Conservation (phyloP, 2,329 filamentous ascomycete genomes). For the Exophiala lecanii-corni region DNA sequence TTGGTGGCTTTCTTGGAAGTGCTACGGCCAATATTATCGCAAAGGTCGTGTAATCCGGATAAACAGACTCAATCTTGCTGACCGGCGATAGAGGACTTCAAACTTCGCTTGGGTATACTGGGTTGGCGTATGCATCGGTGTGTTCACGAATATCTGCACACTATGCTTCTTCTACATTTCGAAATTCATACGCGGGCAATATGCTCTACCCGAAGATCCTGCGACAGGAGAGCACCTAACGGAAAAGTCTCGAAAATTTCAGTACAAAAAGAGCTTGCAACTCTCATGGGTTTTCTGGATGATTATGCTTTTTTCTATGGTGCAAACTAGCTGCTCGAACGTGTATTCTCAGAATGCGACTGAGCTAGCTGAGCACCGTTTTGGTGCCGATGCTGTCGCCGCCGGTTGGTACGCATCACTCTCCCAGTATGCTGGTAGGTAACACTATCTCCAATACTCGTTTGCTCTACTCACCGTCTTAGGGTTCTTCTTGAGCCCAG, state of each 20-base stretch:
- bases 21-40: slow-evolving; percentile 55
- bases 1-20: slow-evolving; percentile 58
- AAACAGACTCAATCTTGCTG: no score
- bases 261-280: slow-evolving; percentile 51
- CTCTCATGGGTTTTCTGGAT: slow-evolving; percentile 59
- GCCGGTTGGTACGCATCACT: slow-evolving; percentile 59
- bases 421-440: slow-evolving; percentile 47
- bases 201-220: slow-evolving; percentile 46
- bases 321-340: slow-evolving; percentile 53
- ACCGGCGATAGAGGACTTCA: no score
- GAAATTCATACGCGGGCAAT: slow-evolving; percentile 46
- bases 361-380: slow-evolving; percentile 57
- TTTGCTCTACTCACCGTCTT: neutral
- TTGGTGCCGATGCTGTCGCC: slow-evolving; percentile 49
- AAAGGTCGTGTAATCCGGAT: neutral
- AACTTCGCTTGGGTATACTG: slow-evolving; percentile 61
- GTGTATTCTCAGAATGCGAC: slow-evolving; percentile 57
- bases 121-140: slow-evolving; percentile 61
- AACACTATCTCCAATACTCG: neutral
- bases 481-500: slow-evolving; percentile 54
- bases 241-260: slow-evolving; percentile 54
- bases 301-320: slow-evolving; percentile 52
- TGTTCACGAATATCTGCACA: slow-evolving; percentile 57
- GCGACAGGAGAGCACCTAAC: slow-evolving; percentile 57
- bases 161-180: slow-evolving; percentile 54